phyloP scores from a whole-genome alignment of 495 filamentous ascomycete species.

The Glutinoglossum americanum region DNA sequence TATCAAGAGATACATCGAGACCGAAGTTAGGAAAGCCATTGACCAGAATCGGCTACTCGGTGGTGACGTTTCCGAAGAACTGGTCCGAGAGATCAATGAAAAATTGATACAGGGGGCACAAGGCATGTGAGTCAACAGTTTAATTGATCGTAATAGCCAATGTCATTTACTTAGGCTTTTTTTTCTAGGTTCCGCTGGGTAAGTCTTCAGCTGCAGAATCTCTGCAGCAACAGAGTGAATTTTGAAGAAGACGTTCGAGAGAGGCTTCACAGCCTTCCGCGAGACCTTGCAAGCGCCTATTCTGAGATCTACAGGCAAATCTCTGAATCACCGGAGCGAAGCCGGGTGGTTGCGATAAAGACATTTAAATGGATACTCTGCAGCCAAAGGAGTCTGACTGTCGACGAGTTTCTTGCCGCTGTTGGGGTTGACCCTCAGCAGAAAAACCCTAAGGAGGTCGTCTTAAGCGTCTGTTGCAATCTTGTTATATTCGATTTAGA shows the following conservation, averaged over 20 bases:
- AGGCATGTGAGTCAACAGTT: neutral
- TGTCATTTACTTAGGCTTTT: neutral
- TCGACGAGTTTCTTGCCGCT: neutral
- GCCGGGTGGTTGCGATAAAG: neutral
- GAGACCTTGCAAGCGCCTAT: neutral
- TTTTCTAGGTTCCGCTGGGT: neutral
- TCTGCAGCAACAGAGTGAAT: neutral
- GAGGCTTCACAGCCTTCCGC: neutral
- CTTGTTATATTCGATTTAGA: slow-evolving; percentile 4
- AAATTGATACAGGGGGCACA: neutral
- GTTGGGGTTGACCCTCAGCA: neutral
- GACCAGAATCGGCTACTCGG: neutral
- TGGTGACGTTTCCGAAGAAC: neutral
- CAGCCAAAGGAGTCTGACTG: neutral
- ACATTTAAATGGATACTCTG: neutral
- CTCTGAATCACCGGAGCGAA: neutral
- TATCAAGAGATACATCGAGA: neutral
- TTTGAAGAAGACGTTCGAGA: neutral
- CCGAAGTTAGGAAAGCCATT: neutral
- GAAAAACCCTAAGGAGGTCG: neutral
- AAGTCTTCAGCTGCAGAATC: neutral
- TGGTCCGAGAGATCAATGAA: neutral
- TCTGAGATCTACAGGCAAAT: neutral
- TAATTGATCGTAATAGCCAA: neutral
- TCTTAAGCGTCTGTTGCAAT: neutral